Conservation (phyloP, 192 early-diverging fungal species). For the Umbelopsis vinacea region DNA sequence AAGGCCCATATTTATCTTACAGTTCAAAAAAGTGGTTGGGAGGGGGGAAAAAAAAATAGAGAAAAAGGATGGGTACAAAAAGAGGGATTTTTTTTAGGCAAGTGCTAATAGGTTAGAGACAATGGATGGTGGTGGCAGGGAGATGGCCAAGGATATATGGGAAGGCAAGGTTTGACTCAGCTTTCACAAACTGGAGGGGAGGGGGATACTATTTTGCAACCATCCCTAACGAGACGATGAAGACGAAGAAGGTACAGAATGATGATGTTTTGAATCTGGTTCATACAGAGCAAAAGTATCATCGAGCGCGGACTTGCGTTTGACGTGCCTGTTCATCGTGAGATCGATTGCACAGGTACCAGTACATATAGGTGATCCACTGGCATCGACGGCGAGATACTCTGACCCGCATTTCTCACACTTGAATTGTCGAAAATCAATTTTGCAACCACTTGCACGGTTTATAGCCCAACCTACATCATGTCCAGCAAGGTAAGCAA, state of each 20-base stretch:
- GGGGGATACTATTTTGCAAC: background rate
- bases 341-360: background rate
- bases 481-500: conserved; percentile 6
- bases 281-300: conserved; percentile 9
- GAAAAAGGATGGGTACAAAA: background rate
- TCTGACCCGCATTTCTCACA: conserved; percentile 24
- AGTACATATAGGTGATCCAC: background rate
- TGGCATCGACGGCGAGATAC: conserved; percentile 16
- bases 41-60: background rate
- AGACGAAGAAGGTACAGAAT: background rate
- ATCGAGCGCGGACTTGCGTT: conserved; percentile 3
- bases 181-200: too few relatives aligned
- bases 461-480: conserved; percentile 19
- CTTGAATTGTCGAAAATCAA: conserved; percentile 7
- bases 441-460: conserved; percentile 14
- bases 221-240: conserved; percentile 2
- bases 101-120: background rate
- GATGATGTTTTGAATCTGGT: conserved; percentile 20
- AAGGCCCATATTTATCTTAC: background rate
- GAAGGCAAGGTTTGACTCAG: too few relatives aligned
- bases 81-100: background rate
- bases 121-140: too few relatives aligned
- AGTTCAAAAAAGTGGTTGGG: background rate
- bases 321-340: background rate
- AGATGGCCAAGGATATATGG: too few relatives aligned